Evolutionary conservation across 768 basidiomycete genomes (phyloP), one percentile per base, ranked within the genome.

Genomic region (Boletus insuetus): DNA sequence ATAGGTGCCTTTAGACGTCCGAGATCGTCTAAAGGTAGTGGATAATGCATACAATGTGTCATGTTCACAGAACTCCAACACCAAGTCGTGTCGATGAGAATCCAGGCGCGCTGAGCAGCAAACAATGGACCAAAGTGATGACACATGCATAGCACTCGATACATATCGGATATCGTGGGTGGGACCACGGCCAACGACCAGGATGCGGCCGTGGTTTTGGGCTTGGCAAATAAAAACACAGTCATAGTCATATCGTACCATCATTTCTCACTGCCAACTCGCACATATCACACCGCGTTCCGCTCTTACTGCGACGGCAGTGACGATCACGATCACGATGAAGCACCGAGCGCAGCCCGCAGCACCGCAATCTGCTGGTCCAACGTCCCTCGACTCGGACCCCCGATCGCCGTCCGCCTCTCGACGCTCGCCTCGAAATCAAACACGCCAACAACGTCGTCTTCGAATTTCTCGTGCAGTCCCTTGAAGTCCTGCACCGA

Each of bases 381-480:
- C 13, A 99, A 80, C 81, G 93, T 96, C 62, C 78, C 79, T 55
- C 81, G 79, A 69, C 91, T 93, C 5, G 97, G 85, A 11, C 97
- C 97, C 32, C 97, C 97, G 62, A 98, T 92, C 2, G 95, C 87
- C 65, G 89, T 81, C 64, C 95, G 76, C 58, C 93, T 83, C 77
- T 99, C 97, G 14, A 98, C 94, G 58, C 89, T 92, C 46, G 89
- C 87, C 71, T 98, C 96, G 69, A 98, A 99, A 73, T 98, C 83
- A 69, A 98, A 99, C 46, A 99, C 86, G 3, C 77, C 72, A 60
- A 82, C 77, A 12, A 99, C 84, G 68, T 98, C 94, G 19, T 87
- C 83, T 12, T 79, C 78, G 68, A 99, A 99, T 62, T 85, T 83
- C 37, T 81, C 78, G 61, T 83, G 85, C 60, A 99, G 76, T 35